A percentile compares a stretch with the other conserved stretches of the same genome.
Conservation (phyloP, 2,329 filamentous ascomycete genomes). For the Cercospora nicotianae region DNA sequence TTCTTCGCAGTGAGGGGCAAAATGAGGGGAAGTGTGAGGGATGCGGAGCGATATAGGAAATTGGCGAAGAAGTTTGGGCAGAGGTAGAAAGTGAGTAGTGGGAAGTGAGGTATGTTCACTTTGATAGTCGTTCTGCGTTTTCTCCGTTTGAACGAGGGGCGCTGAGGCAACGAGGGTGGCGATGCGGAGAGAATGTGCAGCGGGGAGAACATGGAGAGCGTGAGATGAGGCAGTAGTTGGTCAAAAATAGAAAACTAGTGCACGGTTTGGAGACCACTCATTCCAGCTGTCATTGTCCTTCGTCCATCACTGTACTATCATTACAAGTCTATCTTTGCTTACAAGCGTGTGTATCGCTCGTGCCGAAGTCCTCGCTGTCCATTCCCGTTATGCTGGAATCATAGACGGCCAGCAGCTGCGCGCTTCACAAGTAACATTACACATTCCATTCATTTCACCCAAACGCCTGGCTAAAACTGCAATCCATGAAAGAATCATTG, state of each 20-base stretch:
- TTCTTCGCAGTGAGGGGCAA: conserved; percentile 46
- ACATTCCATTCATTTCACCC: background rate
- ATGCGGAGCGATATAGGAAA: conserved; percentile 58
- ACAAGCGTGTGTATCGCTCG: background rate
- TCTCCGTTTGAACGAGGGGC: background rate
- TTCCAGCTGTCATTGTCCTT: background rate
- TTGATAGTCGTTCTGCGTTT: background rate
- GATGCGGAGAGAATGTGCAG: background rate
- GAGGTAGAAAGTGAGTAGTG: background rate
- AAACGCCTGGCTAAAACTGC: conserved; percentile 1
- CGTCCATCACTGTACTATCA: background rate
- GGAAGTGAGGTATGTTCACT: background rate
- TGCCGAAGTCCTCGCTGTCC: background rate
- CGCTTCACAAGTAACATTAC: background rate
- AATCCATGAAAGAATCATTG: background rate
- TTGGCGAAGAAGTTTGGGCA: conserved; percentile 45
- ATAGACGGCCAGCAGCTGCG: background rate
- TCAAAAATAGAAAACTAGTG: background rate
- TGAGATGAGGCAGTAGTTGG: background rate
- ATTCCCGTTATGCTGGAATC: background rate
- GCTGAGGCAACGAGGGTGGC: background rate
- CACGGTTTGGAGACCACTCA: background rate
- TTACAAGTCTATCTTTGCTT: background rate
- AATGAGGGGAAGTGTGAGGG: conserved; percentile 56
- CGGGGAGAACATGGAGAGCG: background rate